Evolutionary conservation across 768 basidiomycete species (phyloP), one percentile per base, ranked within the genome.

Genomic region (Serendipita sp.): DNA sequence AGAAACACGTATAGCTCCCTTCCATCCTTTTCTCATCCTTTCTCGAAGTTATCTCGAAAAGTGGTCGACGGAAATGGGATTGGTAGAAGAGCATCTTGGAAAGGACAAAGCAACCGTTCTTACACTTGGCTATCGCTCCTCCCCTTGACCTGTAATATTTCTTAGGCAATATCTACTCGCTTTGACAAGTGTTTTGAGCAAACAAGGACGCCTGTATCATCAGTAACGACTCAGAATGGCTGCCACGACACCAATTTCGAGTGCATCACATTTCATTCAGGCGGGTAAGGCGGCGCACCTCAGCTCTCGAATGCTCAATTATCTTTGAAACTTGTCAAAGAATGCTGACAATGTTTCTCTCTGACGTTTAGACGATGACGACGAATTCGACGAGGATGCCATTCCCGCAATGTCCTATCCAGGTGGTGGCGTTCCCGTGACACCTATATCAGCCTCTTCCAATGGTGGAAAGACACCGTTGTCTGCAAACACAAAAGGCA

Each of bases 371-470:
- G 87, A 89, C 67, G 85, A 88, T 64, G 88, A 90, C 44, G 89
- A 89, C 65, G 89, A 92, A 71, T 70, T 90, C 51, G 83, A 90
- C 72, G 90, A 92, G 69, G 85, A 85, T 53, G 76, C 80, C 71
- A 88, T 92, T 62, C 89, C 90, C 14, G 82, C 84, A 9, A 90
- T 88, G 76, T 77, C 85, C 3, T 81, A 83, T 70, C 86, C 86
- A 33, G 70, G 76, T 43, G 72, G 82, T 64, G 73, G 62, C 30
- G 66, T 38, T 22, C 24, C 61, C 28, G 63, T 58, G 9, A 58
- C 53, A 33, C 53, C 53, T 24, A 9, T 58, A 3, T 26, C 53
- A 24, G 22, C 53, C 9, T 58, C 53, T 16, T 11, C 42, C n/a
- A 20, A 76, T 17, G 62, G 72, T 17, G 71, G 68, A 3, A 69